Percentiles rank a stretch among this genome's conserved stretches.
Conservation (phyloP, 2,329 filamentous ascomycete species). For the Phialophora macrospora region DNA sequence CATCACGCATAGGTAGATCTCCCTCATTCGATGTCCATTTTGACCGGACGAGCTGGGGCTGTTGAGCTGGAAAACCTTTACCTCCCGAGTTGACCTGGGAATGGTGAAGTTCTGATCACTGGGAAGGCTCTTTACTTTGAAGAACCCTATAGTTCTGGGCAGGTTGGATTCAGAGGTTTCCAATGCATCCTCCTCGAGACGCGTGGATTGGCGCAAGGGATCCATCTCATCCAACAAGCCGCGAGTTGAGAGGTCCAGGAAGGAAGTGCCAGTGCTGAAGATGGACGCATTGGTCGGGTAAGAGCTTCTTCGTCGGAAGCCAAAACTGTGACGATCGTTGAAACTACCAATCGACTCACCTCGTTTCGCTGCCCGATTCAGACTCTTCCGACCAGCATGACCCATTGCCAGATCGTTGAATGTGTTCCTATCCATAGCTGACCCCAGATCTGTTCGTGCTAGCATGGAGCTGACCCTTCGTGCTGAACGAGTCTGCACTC, state of each 20-base stretch:
- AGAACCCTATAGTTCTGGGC: slow-evolving; percentile 34
- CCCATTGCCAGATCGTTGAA: slow-evolving; percentile 72
- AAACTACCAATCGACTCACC: slow-evolving; percentile 75
- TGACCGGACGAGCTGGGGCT: slow-evolving; percentile 7
- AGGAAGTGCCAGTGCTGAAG: slow-evolving; percentile 61
- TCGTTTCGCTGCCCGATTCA: slow-evolving; percentile 60
- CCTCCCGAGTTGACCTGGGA: slow-evolving; percentile 1
- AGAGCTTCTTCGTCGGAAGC: slow-evolving; percentile 59
- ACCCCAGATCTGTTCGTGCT: slow-evolving; percentile 82
- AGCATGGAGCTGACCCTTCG: slow-evolving; percentile 90
- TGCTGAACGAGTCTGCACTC: slow-evolving; percentile 63
- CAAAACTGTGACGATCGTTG: slow-evolving; percentile 67
- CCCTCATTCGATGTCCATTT: slow-evolving; percentile 36
- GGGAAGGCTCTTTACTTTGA: slow-evolving; percentile 36
- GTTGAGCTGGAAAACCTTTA: slow-evolving; percentile 31
- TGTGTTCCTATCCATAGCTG: slow-evolving; percentile 78
- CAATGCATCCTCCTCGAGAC: slow-evolving; percentile 29
- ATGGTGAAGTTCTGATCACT: slow-evolving; percentile 17
- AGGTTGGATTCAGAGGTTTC: slow-evolving; percentile 29
- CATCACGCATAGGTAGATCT: slow-evolving; percentile 67
- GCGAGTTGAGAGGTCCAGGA: slow-evolving; percentile 71
- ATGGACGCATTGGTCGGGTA: slow-evolving; percentile 58
- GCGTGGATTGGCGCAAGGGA: slow-evolving; percentile 27
- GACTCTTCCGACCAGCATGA: slow-evolving; percentile 52
- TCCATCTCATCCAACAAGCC: slow-evolving; percentile 71